Conservation (phyloP, 1,284 basidiomycete genomes). For the Laetiporus sulphureus region DNA sequence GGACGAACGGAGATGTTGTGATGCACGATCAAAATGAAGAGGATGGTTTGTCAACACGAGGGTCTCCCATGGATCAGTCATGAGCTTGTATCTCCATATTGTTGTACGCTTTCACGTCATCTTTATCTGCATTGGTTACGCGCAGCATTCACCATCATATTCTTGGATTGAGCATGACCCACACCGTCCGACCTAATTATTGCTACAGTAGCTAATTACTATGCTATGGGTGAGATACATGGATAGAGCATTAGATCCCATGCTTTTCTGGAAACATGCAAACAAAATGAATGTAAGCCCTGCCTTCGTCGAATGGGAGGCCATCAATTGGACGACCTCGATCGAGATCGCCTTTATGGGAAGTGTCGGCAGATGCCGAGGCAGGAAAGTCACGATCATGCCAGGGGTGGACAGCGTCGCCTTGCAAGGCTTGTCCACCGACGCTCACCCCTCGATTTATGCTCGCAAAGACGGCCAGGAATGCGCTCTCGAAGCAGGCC, state of each 20-base stretch:
- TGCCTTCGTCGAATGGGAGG: no score
- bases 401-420: no score
- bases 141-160: neutral
- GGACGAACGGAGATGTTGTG: conserved; percentile 15
- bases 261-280: no score
- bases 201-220: neutral
- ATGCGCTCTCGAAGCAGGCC: conserved; percentile 33
- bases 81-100: no score
- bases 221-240: no score
- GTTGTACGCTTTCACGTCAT: no score
- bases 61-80: conserved; percentile 27
- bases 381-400: no score
- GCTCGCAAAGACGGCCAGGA: conserved; percentile 43
- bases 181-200: neutral
- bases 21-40: conserved; percentile 23
- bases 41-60: conserved; percentile 25
- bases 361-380: no score
- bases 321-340: no score
- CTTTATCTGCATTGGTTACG: neutral
- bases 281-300: no score
- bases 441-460: conserved; percentile 32
- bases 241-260: no score
- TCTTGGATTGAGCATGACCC: neutral
- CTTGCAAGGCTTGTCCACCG: conserved; percentile 7
- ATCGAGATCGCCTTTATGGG: no score